phyloP scores from a whole-genome alignment of 495 filamentous ascomycete species.

The Lineolata rhizophorae region DNA sequence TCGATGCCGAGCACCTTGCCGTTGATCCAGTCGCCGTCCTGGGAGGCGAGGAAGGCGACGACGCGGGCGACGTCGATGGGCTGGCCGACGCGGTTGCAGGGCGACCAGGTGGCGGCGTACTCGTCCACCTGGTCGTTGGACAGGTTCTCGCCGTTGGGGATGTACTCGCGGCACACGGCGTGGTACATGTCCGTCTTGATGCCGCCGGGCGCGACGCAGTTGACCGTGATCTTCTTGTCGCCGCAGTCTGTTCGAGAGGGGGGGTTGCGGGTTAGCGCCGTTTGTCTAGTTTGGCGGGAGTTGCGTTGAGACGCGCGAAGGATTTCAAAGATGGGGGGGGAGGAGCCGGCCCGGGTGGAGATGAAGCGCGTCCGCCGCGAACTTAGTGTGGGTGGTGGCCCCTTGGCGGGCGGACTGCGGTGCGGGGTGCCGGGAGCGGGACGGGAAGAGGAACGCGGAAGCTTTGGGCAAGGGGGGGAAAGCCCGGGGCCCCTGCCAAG shows the following conservation, averaged over 20 bases:
- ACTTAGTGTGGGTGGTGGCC: too few species aligned
- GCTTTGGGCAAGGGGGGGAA: too few species aligned
- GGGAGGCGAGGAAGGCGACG: conserved; percentile 38
- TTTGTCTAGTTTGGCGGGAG: not conserved
- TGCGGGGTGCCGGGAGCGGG: too few species aligned
- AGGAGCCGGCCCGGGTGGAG: too few species aligned
- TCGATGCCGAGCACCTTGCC: conserved; percentile 26
- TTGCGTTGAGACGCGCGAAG: not conserved
- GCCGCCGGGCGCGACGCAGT: conserved; percentile 42
- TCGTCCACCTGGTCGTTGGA: conserved; percentile 23
- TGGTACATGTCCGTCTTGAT: conserved; percentile 54
- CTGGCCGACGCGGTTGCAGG: conserved; percentile 35
- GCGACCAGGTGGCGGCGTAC: conserved; percentile 33
- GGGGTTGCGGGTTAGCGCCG: conserved; percentile 3
- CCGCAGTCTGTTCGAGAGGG: conserved; percentile 16
- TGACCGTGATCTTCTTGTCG: conserved; percentile 37
- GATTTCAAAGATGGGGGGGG: too few species aligned
- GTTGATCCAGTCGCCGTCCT: conserved; percentile 47
- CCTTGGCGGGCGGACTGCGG: too few species aligned
- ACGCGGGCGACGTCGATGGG: conserved; percentile 43
- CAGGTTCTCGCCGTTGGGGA: conserved; percentile 30
- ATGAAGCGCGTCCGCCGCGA: too few species aligned
- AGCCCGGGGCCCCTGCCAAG: too few species aligned
- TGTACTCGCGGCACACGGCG: conserved; percentile 40
- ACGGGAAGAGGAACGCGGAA: too few species aligned